phyloP scores from a whole-genome alignment of 2,329 filamentous ascomycete genomes.

The Grosmannia huntii region DNA sequence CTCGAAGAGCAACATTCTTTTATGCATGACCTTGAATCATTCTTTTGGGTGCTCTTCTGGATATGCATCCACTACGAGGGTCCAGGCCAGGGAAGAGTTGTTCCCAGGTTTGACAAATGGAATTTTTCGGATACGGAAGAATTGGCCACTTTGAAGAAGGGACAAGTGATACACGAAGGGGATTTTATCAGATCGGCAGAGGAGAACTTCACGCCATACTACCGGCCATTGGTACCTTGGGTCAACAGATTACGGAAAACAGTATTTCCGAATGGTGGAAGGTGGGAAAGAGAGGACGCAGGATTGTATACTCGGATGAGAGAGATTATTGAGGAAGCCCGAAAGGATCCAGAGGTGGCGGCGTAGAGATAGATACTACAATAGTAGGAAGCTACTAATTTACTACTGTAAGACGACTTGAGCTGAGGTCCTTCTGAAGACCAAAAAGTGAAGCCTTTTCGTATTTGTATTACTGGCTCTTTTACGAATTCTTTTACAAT shows the following conservation, averaged over 20 bases:
- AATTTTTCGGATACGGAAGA: conserved; percentile 2
- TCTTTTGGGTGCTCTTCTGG: conserved; percentile 25
- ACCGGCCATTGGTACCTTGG: not conserved
- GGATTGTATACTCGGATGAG: too few species aligned
- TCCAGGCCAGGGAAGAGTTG: conserved; percentile 5
- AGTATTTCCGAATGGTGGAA: too few species aligned
- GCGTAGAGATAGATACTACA: too few species aligned
- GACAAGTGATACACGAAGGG: not conserved
- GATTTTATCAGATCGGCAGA: not conserved
- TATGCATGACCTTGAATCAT: conserved; percentile 35
- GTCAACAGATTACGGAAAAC: too few species aligned
- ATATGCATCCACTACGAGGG: not conserved
- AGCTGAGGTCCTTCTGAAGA: too few species aligned
- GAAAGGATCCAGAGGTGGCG: too few species aligned
- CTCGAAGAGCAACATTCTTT: conserved; percentile 18
- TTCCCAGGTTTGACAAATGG: not conserved
- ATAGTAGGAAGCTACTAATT: too few species aligned
- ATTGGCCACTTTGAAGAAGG: conserved; percentile 8
- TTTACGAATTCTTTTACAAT: not conserved
- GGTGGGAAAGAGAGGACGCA: too few species aligned
- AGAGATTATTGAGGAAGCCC: too few species aligned
- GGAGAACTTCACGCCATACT: not conserved
- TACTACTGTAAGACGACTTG: too few species aligned
- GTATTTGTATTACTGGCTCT: not conserved
- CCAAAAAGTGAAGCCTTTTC: too few species aligned